Evolutionary conservation across 192 early-diverging fungal species (phyloP).

Genomic region (Mortierella claussenii): DNA sequence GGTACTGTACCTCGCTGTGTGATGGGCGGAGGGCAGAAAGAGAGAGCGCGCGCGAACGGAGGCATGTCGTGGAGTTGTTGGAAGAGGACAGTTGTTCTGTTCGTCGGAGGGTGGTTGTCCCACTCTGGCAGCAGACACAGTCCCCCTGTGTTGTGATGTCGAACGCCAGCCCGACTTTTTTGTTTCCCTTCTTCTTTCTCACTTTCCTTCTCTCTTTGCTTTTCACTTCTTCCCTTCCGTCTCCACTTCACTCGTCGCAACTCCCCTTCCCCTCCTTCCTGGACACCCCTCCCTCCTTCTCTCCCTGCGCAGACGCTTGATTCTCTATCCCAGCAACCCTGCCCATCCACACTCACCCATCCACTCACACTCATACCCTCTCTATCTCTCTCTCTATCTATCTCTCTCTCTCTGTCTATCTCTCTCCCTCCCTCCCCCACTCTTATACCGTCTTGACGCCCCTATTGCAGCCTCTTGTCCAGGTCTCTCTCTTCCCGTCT

Average conservation of each 20-base stretch:
- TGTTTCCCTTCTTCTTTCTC: conserved; percentile 1
- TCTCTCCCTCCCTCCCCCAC: background rate
- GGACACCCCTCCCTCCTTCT: background rate
- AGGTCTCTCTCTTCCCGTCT: background rate
- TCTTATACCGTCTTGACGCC: background rate
- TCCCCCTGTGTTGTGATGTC: no score
- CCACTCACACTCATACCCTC: background rate
- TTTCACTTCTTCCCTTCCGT: conserved; percentile 8
- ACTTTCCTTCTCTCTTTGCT: background rate
- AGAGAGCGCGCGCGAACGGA: no score
- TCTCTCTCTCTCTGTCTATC: background rate
- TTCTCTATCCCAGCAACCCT: background rate
- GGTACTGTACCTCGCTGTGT: no score
- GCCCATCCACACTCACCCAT: no score
- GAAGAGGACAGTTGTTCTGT: no score
- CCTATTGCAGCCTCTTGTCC: background rate
- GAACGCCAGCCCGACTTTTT: no score
- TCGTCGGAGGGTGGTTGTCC: no score
- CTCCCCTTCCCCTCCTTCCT: background rate
- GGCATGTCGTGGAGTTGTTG: no score
- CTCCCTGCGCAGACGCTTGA: background rate
- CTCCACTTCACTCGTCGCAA: background rate
- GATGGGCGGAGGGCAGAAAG: no score
- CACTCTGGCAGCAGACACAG: no score
- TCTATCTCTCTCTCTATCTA: no score